A percentile compares a stretch with the other conserved stretches of the same genome.
Conservation (phyloP, 306 rosid species). For the Lotus japonicus region DNA sequence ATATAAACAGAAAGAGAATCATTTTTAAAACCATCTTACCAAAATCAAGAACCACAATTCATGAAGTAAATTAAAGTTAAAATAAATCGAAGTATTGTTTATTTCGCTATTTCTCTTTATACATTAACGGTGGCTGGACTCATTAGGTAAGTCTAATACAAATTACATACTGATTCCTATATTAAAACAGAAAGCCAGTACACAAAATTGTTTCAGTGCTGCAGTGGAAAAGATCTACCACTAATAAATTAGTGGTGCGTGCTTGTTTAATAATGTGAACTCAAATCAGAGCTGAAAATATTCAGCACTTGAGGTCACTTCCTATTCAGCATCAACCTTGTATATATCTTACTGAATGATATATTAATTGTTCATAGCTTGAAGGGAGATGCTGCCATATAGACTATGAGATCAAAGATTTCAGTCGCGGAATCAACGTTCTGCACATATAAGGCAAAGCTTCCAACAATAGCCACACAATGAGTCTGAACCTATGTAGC, state of each 20-base stretch:
- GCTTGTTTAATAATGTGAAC: background rate
- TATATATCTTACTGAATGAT: background rate
- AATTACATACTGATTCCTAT: background rate
- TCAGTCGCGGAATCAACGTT: too few species aligned
- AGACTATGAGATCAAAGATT: too few species aligned
- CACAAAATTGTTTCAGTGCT: background rate
- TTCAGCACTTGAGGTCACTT: background rate
- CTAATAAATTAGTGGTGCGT: background rate
- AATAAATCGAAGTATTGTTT: background rate
- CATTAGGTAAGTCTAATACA: background rate
- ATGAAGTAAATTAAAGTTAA: background rate
- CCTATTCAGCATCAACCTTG: background rate
- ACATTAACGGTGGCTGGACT: background rate
- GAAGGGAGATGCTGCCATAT: too few species aligned
- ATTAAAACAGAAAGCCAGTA: background rate
- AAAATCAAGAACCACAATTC: conserved; percentile 15
- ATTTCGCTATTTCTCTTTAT: background rate
- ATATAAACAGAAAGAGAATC: conserved; percentile 13
- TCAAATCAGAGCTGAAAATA: background rate
- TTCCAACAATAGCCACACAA: too few species aligned
- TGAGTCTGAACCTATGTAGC: too few species aligned
- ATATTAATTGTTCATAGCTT: background rate
- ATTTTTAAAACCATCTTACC: background rate
- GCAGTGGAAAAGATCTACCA: background rate
- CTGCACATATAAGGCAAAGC: too few species aligned